Percentiles rank a stretch among this genome's conserved stretches.
Evolutionary conservation across 1,284 basidiomycete genomes (phyloP).

Genomic region (Ustilago bromivora): DNA sequence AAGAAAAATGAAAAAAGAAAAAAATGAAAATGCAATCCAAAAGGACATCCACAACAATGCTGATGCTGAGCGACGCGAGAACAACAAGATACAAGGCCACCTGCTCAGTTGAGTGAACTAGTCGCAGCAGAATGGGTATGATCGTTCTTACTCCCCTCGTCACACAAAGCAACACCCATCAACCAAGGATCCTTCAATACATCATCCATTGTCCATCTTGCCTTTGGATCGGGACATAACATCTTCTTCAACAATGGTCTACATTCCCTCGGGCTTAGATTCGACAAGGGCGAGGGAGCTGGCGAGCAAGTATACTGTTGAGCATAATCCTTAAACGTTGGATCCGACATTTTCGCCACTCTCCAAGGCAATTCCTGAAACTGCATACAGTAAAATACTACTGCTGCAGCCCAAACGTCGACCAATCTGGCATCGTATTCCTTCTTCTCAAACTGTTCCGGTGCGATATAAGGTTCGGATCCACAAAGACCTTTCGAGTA

Average conservation of each 20-base stretch:
- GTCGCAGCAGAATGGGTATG: conserved; percentile 43
- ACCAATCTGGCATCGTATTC: conserved; percentile 97
- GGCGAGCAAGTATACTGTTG: conserved; percentile 74
- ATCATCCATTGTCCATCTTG: conserved; percentile 83
- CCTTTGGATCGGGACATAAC: conserved; percentile 93
- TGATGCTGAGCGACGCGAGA: too few relatives aligned
- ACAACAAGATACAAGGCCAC: too few relatives aligned
- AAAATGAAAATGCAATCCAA: not conserved
- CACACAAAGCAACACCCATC: conserved; percentile 37
- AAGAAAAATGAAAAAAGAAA: not conserved
- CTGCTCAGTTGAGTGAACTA: conserved; percentile 1
- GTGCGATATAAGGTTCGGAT: conserved; percentile 97
- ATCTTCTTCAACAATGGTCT: conserved; percentile 88
- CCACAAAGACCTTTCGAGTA: conserved; percentile 97
- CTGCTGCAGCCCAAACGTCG: conserved; percentile 95
- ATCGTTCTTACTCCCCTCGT: conserved; percentile 45
- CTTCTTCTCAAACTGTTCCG: conserved; percentile 95
- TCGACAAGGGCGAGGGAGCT: conserved; percentile 76
- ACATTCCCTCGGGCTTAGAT: conserved; percentile 87
- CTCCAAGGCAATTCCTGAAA: conserved; percentile 79
- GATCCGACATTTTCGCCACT: conserved; percentile 86
- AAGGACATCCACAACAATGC: too few relatives aligned
- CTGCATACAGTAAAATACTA: conserved; percentile 95
- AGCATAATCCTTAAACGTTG: conserved; percentile 85
- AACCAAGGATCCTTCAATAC: conserved; percentile 87